Evolutionary conservation across 192 early-diverging fungal species (phyloP), one percentile per base, ranked within the genome.

Genomic region (Thamnidium elegans): DNA sequence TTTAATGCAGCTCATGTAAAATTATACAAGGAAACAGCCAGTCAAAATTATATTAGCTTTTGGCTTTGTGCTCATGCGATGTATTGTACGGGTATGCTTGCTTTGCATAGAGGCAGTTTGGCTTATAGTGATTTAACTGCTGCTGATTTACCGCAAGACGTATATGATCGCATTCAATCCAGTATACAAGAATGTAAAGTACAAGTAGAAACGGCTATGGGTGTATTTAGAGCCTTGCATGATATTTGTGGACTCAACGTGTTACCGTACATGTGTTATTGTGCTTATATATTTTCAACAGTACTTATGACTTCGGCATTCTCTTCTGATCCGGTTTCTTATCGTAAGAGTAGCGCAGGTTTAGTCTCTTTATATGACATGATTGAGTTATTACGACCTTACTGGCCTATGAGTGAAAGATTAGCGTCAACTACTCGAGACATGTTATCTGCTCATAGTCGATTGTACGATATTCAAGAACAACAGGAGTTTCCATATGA

Each of bases 251-350:
- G 70, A 23, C 19, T 32, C 32, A 72, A 67, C 26, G 47, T 67
- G 4, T 11, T 63, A 46, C 70, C 70, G 15, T 72, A 67, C 39
- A 62, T 67, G 54, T 59, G 63, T 15, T 72, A 72, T 45, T 56
- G 64, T 7, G 58, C 70, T 17, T 72, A 72, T 30, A 72, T 67
- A 34, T 66, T 72, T 20, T 65, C 70, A 26, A 72, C 70, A 7
- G 48, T 63, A 21, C 36, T 72, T 13, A 72, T 72, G 70, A 72
- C 70, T 26, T 63, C 51, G 20, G 42, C 69, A 9, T 67, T 66
- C 31, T 55, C 70, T 10, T 46, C 59, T 19, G 61, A 61, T 19
- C 50, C 58, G 6, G 65, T 34, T 2, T 42, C 53, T 17, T 65
- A 48, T 58, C 50, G 48, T 34, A 72, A 56, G 19, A 63, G 70